Percentiles rank a stretch among this genome's conserved stretches.
Evolutionary conservation across 805 yeast genomes (phyloP).

Genomic region (Cyberlindnera saturnus): DNA sequence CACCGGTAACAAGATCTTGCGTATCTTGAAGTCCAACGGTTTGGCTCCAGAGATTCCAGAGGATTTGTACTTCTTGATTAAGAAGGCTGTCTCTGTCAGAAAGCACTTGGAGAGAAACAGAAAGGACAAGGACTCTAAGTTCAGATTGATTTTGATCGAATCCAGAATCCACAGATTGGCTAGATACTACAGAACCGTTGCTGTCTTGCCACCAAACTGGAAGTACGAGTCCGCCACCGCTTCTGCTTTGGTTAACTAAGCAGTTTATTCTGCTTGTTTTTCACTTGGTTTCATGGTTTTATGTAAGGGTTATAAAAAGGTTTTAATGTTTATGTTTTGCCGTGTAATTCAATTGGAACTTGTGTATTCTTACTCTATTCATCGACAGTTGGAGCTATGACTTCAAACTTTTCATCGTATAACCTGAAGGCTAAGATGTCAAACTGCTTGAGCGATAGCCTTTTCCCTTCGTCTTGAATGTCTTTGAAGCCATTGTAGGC

Average conservation of each 20-base stretch:
- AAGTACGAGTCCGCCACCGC: constrained; percentile 99
- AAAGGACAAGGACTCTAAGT: constrained; percentile 99
- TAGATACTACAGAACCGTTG: constrained; percentile 99
- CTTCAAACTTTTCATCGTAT: constrained; percentile 16
- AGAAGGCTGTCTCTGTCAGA: constrained; percentile 99
- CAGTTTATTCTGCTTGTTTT: constrained; percentile 23
- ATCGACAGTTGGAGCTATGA: constrained; percentile 11
- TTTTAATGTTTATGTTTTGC: constrained; percentile 3
- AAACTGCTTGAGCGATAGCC: constrained; percentile 10
- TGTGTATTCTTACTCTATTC: constrained; percentile 6
- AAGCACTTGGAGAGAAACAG: constrained; percentile 99
- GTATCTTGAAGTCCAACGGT: constrained; percentile 99
- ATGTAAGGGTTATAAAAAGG: constrained; percentile 3
- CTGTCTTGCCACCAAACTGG: constrained; percentile 99
- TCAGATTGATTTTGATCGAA: constrained; percentile 99
- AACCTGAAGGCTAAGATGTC: constrained; percentile 17
- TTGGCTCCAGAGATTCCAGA: constrained; percentile 99
- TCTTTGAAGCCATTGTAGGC: constrained; percentile 19
- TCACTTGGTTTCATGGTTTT: constrained; percentile 7
- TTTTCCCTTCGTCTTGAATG: constrained; percentile 7
- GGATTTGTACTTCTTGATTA: constrained; percentile 97
- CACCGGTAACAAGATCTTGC: constrained; percentile 98
- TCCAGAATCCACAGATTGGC: constrained; percentile 99
- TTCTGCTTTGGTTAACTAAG: constrained; percentile 97
- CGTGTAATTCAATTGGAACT: background rate